phyloP scores from a whole-genome alignment of 257 asterid genomes.

The Nicotiana tabacum region DNA sequence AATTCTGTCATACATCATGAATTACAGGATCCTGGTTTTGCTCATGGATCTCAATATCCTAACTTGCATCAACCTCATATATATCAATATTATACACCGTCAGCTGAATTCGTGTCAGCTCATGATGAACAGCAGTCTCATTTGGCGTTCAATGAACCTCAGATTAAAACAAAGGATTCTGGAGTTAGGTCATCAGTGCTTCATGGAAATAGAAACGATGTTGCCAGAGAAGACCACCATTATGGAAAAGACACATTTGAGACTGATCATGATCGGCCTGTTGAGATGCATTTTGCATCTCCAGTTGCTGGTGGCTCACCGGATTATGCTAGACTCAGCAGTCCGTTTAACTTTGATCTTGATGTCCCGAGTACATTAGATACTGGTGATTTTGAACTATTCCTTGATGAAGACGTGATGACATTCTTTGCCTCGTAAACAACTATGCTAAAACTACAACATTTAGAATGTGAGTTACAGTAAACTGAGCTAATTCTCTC shows the following conservation, averaged over 20 bases:
- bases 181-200: slow-evolving; percentile 17
- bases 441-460: neutral
- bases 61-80: slow-evolving; percentile 31
- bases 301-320: slow-evolving; percentile 6
- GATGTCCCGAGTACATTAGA: slow-evolving; percentile 10
- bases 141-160: slow-evolving; percentile 28
- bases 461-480: neutral
- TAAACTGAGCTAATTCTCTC: neutral
- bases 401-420: slow-evolving; percentile 14
- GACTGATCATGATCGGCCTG: slow-evolving; percentile 19
- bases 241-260: slow-evolving; percentile 23
- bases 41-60: slow-evolving; percentile 23
- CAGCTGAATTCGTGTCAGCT: slow-evolving; percentile 25
- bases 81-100: slow-evolving; percentile 28
- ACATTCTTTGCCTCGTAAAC: slow-evolving; percentile 12
- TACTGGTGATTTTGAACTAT: slow-evolving; percentile 9
- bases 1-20: slow-evolving; percentile 8
- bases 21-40: slow-evolving; percentile 3
- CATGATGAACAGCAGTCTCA: slow-evolving; percentile 33
- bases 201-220: slow-evolving; percentile 16
- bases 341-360: slow-evolving; percentile 4
- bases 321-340: slow-evolving; percentile 9
- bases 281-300: slow-evolving; percentile 23
- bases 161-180: slow-evolving; percentile 23
- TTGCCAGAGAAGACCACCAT: slow-evolving; percentile 16